Percentiles rank a stretch among this genome's conserved stretches.
Evolutionary conservation across 306 rosid species (phyloP).

Genomic region (Neltuma alba): DNA sequence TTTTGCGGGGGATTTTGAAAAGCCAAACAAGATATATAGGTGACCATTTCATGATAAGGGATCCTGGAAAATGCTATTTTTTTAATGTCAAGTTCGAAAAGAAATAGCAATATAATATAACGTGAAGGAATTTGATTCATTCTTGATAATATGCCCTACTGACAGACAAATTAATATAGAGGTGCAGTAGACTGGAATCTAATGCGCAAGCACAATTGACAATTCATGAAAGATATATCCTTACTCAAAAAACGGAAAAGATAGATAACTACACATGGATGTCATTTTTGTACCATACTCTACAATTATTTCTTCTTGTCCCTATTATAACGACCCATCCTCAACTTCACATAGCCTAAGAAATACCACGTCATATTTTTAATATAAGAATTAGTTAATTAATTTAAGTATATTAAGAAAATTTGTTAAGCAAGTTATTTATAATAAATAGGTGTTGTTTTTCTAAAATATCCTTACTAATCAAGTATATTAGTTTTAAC

Average conservation of each 20-base stretch:
- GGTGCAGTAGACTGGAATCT: neutral
- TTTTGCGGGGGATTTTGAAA: neutral
- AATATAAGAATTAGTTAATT: too few relatives aligned
- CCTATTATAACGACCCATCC: too few relatives aligned
- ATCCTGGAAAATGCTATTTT: neutral
- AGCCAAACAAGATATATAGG: neutral
- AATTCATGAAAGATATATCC: neutral
- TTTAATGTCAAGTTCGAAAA: neutral
- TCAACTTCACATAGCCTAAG: too few relatives aligned
- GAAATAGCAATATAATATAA: conserved; percentile 1
- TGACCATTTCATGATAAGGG: neutral
- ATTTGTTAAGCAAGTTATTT: too few relatives aligned
- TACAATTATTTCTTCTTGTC: neutral
- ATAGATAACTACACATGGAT: neutral
- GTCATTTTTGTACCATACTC: neutral
- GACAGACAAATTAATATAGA: neutral
- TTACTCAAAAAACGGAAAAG: neutral
- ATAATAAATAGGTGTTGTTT: too few relatives aligned
- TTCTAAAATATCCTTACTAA: too few relatives aligned
- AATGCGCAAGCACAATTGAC: neutral
- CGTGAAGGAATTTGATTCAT: conserved; percentile 12
- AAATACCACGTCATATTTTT: too few relatives aligned
- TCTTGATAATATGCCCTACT: neutral
- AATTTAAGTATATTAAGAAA: too few relatives aligned
- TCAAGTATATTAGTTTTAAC: too few relatives aligned